Conservation (phyloP, 768 basidiomycete genomes). For the Scleroderma bovista region DNA sequence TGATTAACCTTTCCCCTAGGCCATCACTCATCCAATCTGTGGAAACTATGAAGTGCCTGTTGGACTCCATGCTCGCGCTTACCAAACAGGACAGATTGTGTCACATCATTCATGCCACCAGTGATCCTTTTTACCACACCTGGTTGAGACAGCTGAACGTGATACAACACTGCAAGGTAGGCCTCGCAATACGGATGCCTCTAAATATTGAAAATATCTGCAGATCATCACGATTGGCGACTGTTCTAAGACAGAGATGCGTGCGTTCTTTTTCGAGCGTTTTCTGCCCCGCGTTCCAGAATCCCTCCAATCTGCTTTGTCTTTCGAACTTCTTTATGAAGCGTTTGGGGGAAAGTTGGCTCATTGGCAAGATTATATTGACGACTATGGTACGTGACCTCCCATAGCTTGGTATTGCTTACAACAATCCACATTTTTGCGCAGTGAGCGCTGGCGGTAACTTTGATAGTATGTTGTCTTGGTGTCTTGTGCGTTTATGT, state of each 20-base stretch:
- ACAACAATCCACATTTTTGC: conserved; percentile 5
- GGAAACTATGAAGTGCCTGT: conserved; percentile 77
- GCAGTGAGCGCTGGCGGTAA: conserved; percentile 77
- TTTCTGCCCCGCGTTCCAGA: conserved; percentile 70
- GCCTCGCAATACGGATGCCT: neutral
- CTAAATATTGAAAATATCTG: neutral
- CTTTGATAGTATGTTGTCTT: conserved; percentile 50
- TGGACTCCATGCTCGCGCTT: conserved; percentile 82
- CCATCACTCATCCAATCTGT: conserved; percentile 71
- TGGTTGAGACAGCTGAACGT: conserved; percentile 77
- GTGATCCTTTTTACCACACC: conserved; percentile 81
- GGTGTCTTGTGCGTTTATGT: conserved; percentile 1
- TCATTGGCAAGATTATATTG: conserved; percentile 77
- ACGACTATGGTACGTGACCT: conserved; percentile 52
- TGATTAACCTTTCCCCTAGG: conserved; percentile 28
- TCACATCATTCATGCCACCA: conserved; percentile 78
- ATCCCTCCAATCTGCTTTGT: conserved; percentile 43
- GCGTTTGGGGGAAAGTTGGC: conserved; percentile 82
- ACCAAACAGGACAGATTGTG: conserved; percentile 86
- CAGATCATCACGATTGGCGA: conserved; percentile 79
- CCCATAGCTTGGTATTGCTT: neutral
- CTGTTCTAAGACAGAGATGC: conserved; percentile 66
- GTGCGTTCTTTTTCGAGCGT: conserved; percentile 57
- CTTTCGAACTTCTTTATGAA: conserved; percentile 70
- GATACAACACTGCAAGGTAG: conserved; percentile 77